Evolutionary conservation across 148 eudicot genomes (phyloP).

Genomic region (Rhododendron ovatum): DNA sequence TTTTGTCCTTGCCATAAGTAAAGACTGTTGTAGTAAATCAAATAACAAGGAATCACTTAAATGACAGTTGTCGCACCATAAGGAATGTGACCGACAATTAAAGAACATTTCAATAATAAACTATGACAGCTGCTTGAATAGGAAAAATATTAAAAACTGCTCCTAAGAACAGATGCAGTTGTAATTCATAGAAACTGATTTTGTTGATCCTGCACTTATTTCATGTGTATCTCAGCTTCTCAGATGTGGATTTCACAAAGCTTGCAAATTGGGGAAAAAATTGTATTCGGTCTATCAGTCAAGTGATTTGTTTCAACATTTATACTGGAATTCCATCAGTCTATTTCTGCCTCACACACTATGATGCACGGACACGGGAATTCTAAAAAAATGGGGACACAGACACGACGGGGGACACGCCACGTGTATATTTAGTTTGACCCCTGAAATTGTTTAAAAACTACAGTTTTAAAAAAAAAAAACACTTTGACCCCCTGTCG

Average conservation of each 20-base stretch:
- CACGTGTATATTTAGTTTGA: too few relatives aligned
- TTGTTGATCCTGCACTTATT: not conserved
- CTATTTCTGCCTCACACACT: not conserved
- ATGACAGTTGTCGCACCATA: not conserved
- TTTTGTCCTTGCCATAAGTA: conserved; percentile 16
- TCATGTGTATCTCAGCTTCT: not conserved
- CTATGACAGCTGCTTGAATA: not conserved
- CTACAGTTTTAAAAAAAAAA: too few relatives aligned
- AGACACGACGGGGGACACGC: too few relatives aligned
- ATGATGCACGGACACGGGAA: too few relatives aligned
- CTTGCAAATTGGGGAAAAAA: not conserved
- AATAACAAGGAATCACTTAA: conserved; percentile 7
- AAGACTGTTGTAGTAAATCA: conserved; percentile 5
- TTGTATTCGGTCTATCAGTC: not conserved
- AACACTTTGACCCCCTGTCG: too few relatives aligned
- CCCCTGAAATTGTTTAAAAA: too few relatives aligned
- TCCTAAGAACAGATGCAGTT: not conserved
- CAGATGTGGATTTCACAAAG: not conserved
- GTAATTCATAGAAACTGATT: too few relatives aligned
- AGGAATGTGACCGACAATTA: not conserved
- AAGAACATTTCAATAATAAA: not conserved
- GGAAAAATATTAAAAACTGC: not conserved
- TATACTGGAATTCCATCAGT: not conserved
- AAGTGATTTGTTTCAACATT: not conserved
- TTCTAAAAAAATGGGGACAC: too few relatives aligned